Evolutionary conservation across 2,329 filamentous ascomycete species (phyloP).

Genomic region (Fusarium zealandicum): DNA sequence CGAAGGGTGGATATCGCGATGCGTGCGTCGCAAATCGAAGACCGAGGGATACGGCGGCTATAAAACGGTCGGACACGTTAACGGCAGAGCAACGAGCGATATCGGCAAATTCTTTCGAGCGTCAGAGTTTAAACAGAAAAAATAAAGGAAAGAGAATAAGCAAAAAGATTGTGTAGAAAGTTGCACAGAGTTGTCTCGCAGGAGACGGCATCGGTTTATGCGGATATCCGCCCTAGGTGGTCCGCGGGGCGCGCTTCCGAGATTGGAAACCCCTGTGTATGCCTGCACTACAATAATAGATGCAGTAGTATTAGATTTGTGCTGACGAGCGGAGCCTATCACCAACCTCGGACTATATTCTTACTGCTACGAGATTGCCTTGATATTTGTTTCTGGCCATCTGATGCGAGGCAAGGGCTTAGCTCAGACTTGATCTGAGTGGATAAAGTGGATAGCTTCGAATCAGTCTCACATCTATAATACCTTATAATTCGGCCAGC

Average conservation of each 20-base stretch:
- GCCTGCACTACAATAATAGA: background rate
- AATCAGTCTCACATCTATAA: background rate
- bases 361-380: background rate
- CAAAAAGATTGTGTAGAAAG: constrained; percentile 8
- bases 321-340: constrained; percentile 8
- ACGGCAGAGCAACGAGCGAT: background rate
- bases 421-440: constrained; percentile 7
- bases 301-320: background rate
- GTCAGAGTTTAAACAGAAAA: background rate
- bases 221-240: constrained; percentile 19
- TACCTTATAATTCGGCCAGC: constrained; percentile 3
- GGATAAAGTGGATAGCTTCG: background rate
- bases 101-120: background rate
- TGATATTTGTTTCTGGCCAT: background rate
- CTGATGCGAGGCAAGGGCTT: background rate
- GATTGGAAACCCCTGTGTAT: constrained; percentile 24
- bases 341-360: background rate
- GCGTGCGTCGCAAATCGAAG: background rate
- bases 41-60: background rate
- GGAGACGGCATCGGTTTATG: constrained; percentile 15
- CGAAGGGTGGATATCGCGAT: background rate
- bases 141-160: background rate
- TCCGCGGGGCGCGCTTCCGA: constrained; percentile 33
- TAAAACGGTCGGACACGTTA: constrained; percentile 3
- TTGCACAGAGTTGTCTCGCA: background rate